Evolutionary conservation across 176 grass and related monocot genomes (phyloP), one percentile per base, ranked within the genome.

Genomic region (Areca catechu): DNA sequence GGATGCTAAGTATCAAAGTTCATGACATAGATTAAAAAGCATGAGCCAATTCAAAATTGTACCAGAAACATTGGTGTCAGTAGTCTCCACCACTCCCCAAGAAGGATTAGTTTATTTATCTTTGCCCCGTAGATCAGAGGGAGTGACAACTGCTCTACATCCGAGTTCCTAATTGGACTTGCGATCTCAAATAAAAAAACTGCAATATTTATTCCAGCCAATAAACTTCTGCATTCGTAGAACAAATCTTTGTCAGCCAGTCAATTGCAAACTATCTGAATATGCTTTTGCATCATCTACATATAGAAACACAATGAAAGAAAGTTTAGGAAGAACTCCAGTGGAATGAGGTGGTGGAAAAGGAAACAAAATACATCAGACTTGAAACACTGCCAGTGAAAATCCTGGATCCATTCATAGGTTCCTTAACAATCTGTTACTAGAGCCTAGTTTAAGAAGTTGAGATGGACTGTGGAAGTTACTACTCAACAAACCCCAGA

Each of bases 41-140:
- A 24, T 15, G 22, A 22, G 30, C 5, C 25, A 21, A 12, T 58
- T 49, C 48, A 19, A 64, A 56, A 20, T 2, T 66, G 56, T 91
- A 91, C 88, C 82, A 91, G 75, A 63, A 81, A 91, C 88, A 91
- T 91, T 52, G 88, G 88, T 47, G 88, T 91, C 50, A 91, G 49
- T 56, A 91, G 71, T 65, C 88, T 76, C 88, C 88, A 91, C 88
- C 88, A 91, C 65, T 91, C 88, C 28, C 88, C 88, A 16, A 78
- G 77, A 67, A 91, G 79, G 69, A 91, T 91, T 53, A 91, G 55
- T 50, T 83, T 74, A 56, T 91, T 91, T 61, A 91, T 76, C 76
- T 91, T 91, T 22, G 79, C 82, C 60, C 88, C 88, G 71, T 91
- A 91, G 48, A 91, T 71, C 29, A 91, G 67, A 57, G 88, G 88